These are phyloP conservation scores for Nemophila menziesii DNA, from an alignment of 257 asterid genomes.

Conservation along the genomic window DNA sequence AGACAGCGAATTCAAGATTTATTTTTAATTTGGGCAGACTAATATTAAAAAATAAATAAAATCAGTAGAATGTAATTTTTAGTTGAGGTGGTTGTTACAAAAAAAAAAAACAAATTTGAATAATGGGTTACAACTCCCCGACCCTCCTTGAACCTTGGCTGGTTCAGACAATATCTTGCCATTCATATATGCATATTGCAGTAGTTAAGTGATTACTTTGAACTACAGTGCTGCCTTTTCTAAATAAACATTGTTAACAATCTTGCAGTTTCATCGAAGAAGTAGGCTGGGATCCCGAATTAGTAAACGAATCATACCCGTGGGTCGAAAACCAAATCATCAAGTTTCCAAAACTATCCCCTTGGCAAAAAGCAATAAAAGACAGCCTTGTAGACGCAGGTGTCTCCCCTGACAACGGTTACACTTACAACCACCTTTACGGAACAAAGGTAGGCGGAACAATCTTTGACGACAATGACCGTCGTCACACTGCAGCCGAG, in stretches of 20 bases:
- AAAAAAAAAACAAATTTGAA: too few relatives aligned
- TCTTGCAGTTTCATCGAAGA: slow-evolving; percentile 43
- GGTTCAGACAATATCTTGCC: too few relatives aligned
- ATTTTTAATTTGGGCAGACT: too few relatives aligned
- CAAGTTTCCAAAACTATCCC: slow-evolving; percentile 53
- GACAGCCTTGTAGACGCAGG: slow-evolving; percentile 78
- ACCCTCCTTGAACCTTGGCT: too few relatives aligned
- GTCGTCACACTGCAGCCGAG: slow-evolving; percentile 94
- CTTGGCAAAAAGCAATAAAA: slow-evolving; percentile 68
- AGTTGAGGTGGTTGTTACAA: too few relatives aligned
- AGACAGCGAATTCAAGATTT: too few relatives aligned
- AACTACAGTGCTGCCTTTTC: too few relatives aligned
- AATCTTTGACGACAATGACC: slow-evolving; percentile 67
- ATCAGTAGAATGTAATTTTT: too few relatives aligned
- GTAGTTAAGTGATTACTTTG: too few relatives aligned
- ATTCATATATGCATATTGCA: too few relatives aligned
- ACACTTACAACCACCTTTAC: slow-evolving; percentile 75
- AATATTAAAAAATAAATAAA: too few relatives aligned
- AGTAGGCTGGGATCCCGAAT: slow-evolving; percentile 75
- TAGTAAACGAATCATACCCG: slow-evolving; percentile 77
- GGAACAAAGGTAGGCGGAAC: slow-evolving; percentile 98
- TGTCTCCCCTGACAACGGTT: slow-evolving; percentile 87
- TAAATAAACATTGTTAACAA: slow-evolving; percentile 4
- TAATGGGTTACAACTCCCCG: too few relatives aligned
- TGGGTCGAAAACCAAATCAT: slow-evolving; percentile 96